These are phyloP conservation scores for Mycosphaerella sp. DNA, from an alignment of 2,329 filamentous ascomycete species.

Conservation along the genomic window DNA sequence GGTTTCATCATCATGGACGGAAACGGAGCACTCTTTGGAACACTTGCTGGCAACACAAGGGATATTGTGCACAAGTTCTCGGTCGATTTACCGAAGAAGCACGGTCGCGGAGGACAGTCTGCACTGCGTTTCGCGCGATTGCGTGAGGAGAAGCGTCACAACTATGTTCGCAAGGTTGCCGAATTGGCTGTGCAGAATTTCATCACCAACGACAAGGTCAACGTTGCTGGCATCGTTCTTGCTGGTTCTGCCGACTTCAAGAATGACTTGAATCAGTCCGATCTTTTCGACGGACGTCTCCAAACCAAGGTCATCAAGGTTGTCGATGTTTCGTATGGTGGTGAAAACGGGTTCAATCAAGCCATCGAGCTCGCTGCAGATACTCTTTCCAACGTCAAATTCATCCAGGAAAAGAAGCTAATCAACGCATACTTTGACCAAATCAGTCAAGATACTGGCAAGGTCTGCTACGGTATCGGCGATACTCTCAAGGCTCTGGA, in stretches of 20 bases:
- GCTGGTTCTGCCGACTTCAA: slow-evolving; percentile 99
- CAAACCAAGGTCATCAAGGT: slow-evolving; percentile 97
- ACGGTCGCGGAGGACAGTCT: slow-evolving; percentile 99
- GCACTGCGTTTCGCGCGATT: slow-evolving; percentile 99
- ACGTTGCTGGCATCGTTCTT: slow-evolving; percentile 89
- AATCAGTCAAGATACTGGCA: slow-evolving; percentile 94
- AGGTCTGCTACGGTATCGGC: slow-evolving; percentile 95
- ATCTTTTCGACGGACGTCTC: slow-evolving; percentile 91
- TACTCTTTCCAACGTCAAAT: slow-evolving; percentile 98
- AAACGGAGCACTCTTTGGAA: slow-evolving; percentile 96
- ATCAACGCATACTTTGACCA: slow-evolving; percentile 99
- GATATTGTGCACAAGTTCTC: slow-evolving; percentile 97
- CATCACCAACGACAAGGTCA: slow-evolving; percentile 97
- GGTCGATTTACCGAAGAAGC: slow-evolving; percentile 98
- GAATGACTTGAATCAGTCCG: slow-evolving; percentile 95
- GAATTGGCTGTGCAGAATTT: slow-evolving; percentile 98
- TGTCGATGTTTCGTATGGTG: slow-evolving; percentile 96
- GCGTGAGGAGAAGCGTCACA: slow-evolving; percentile 98
- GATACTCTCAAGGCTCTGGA: slow-evolving; percentile 97
- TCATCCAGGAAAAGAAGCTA: slow-evolving; percentile 99
- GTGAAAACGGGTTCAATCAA: slow-evolving; percentile 99
- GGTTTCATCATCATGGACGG: slow-evolving; percentile 99
- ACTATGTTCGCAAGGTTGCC: slow-evolving; percentile 98
- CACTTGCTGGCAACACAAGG: slow-evolving; percentile 91
- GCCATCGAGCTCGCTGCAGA: slow-evolving; percentile 93